phyloP scores from a whole-genome alignment of 495 filamentous ascomycete species.

The Staphylotrichum tortipilum region DNA sequence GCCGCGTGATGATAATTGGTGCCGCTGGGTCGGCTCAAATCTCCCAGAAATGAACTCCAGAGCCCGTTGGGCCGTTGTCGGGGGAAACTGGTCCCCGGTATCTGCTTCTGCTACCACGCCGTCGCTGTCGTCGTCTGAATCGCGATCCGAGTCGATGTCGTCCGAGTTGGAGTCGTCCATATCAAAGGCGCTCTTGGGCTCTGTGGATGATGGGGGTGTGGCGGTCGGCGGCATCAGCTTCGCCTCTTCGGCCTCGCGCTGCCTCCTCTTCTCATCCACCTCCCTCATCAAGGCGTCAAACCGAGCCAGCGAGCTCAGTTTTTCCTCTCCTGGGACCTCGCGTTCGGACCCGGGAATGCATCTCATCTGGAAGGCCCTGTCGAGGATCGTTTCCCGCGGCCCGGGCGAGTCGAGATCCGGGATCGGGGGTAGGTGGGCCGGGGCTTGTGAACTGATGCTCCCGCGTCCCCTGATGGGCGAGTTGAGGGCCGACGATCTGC shows the following conservation, averaged over 20 bases:
- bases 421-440: conserved; percentile 21
- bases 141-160: conserved; percentile 22
- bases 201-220: conserved; percentile 3
- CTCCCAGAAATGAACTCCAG: conserved; percentile 44
- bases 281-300: conserved; percentile 53
- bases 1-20: conserved; percentile 10
- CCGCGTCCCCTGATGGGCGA: conserved; percentile 37
- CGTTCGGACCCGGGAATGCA: conserved; percentile 44
- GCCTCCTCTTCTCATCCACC: conserved; percentile 38
- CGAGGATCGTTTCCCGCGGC: conserved; percentile 50
- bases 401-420: conserved; percentile 32
- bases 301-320: conserved; percentile 47
- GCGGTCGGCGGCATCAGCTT: conserved; percentile 9
- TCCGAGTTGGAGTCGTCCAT: conserved; percentile 26
- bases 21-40: conserved; percentile 13
- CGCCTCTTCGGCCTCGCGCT: conserved; percentile 22
- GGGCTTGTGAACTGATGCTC: conserved; percentile 35
- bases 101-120: conserved; percentile 25
- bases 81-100: conserved; percentile 20
- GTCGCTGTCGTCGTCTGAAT: conserved; percentile 36
- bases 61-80: conserved; percentile 33
- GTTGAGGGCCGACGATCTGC: conserved; percentile 44
- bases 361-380: conserved; percentile 50
- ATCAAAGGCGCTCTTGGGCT: conserved; percentile 41
- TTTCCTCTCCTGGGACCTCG: conserved; percentile 42